Evolutionary conservation across 2,329 filamentous ascomycete species (phyloP), one percentile per base, ranked within the genome.

Genomic region (Setomelanomma holmii): DNA sequence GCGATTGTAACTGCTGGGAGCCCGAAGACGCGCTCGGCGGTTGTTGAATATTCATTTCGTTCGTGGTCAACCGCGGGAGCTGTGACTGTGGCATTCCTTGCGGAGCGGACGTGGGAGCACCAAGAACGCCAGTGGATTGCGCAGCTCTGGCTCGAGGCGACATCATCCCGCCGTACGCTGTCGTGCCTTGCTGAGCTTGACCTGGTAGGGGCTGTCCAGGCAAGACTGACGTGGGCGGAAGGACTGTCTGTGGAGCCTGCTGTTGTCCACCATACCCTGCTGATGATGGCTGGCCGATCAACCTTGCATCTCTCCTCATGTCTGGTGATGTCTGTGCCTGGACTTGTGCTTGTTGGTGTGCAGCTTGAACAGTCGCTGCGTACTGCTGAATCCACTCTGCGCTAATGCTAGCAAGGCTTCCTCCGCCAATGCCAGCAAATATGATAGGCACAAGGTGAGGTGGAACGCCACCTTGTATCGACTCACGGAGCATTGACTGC

Each of bases 401-500:
- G 57, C 78, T 80, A 58, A 78, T 72, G 58, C 75, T 78, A 24
- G 78, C 77, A 12, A 82, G 73, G 44, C 75, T 78, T 6, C 76
- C 76, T 41, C 80, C 78, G 24, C 78, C 79, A 44, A 82, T 79
- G 30, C 80, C 80, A 47, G 79, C 79, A 64, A 83, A 83, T 57
- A 83, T 82, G 55, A 83, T 77, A 27, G 81, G 81, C 16, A 83
- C 76, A 40, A 83, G 75, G 24, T 79, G 74, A 51, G 80, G 79
- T 34, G 81, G 81, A 35, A 83, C 72, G 47, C 80, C 80, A 45
- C 79, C 78, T 55, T 78, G 76, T 65, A 82, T 76, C 16, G 80
- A 81, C 53, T 83, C 80, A 41, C 78, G 75, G 55, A 83, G 67
- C 76, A 83, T 82, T 16, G 77, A 75, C 62, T 81, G 77, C 63